Conservation (phyloP, 2,329 filamentous ascomycete genomes). For the Fusarium sp. region DNA sequence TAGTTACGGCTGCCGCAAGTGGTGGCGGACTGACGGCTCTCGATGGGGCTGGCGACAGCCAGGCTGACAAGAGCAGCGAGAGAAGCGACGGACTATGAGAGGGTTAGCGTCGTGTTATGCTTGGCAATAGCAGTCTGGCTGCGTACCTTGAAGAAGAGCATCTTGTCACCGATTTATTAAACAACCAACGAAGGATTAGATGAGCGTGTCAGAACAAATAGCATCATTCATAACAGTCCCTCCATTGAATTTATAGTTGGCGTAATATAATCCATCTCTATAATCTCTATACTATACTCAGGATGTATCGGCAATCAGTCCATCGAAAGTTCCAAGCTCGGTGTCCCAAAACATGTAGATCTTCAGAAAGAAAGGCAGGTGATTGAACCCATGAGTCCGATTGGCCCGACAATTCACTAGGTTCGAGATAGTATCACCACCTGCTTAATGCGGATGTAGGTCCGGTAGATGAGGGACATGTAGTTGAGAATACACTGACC, state of each 20-base stretch:
- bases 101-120: neutral
- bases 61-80: conserved; percentile 45
- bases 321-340: neutral
- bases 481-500: conserved; percentile 2
- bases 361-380: conserved; percentile 24
- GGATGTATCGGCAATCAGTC: neutral
- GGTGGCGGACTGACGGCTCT: conserved; percentile 39
- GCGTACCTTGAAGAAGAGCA: conserved; percentile 38
- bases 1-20: conserved; percentile 49
- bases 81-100: conserved; percentile 37
- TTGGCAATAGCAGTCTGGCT: rapidly evolving
- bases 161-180: conserved; percentile 12
- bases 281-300: neutral
- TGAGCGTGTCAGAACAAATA: neutral
- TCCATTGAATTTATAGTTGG: neutral
- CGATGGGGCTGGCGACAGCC: conserved; percentile 44
- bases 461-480: conserved; percentile 13
- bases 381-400: neutral
- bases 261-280: neutral
- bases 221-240: neutral
- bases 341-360: conserved; percentile 12
- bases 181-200: neutral
- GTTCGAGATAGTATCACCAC: conserved; percentile 23
- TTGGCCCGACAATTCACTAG: conserved; percentile 10
- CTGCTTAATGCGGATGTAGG: conserved; percentile 32